Evolutionary conservation across 2,329 filamentous ascomycete species (phyloP), one percentile per base, ranked within the genome.

Genomic region (Eutypa lata): DNA sequence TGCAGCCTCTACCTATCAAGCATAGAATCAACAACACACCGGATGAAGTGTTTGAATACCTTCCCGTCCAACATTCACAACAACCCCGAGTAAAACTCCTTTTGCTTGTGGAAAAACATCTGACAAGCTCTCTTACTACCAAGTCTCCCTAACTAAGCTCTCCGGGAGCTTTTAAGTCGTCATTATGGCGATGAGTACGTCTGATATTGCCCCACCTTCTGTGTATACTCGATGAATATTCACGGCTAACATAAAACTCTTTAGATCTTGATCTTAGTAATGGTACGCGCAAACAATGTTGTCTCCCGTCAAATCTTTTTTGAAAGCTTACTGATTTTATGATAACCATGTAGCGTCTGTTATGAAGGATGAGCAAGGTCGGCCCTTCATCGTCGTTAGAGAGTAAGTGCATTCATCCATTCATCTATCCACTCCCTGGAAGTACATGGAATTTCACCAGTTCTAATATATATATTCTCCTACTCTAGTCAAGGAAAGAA

Each of bases 341-440:
- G 60, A 54, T 24, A 38, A 16, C 16, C 40, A 16, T 59, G 60
- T 53, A 88, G 84, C 84, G 69, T 71, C 80, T 71, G 76, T 99
- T 73, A 85, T 97, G 80, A 96, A 96, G 80, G 94, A 99, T 81
- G 94, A 99, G 77, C 87, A 94, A 73, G 94, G 94, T 57, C 86
- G 94, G 70, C 94, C 94, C 38, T 99, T 99, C 75, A 99, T 99
- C 71, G 88, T 99, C 60, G 94, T 99, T 65, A 84, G 94, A 87
- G 94, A 99, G 91, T 96, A 82, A 65, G 89, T 83, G 13, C 45
- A 33, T 48, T 53, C 47, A 38, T 31, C 33, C 35, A 52, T n/a
- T 42, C 46, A 28, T 19, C 48, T 31, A 48, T 61, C 42, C 42
- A 35, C 62, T 64, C 55, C n/a, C 26, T 31, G 26, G 26, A 31